Evolutionary conservation across 306 rosid genomes (phyloP).

Genomic region (Inga oerstediana): DNA sequence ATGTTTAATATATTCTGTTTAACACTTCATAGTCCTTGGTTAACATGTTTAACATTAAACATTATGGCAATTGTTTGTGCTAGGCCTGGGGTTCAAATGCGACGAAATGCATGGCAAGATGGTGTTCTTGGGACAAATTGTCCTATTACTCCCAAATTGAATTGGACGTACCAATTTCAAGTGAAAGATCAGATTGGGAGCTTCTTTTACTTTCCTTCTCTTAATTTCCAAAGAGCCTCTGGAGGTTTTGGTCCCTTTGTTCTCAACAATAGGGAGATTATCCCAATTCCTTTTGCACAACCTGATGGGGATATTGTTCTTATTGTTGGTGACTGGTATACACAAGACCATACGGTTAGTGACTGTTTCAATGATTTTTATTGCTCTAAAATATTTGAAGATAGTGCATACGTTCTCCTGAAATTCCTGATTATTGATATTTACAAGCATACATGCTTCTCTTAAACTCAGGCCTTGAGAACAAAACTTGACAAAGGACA

Average conservation of each 20-base stretch:
- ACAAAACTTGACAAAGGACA: background rate
- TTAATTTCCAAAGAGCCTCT: conserved; percentile 59
- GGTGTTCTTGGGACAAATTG: conserved; percentile 64
- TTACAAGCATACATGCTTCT: background rate
- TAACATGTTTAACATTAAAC: background rate
- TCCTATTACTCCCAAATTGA: conserved; percentile 63
- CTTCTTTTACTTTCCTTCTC: conserved; percentile 65
- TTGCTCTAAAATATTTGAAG: background rate
- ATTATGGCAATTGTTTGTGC: conserved; percentile 19
- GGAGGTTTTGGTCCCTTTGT: conserved; percentile 59
- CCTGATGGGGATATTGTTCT: background rate
- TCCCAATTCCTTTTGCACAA: conserved; percentile 1
- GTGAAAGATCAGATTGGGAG: conserved; percentile 77
- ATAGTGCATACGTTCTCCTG: background rate
- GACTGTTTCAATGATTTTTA: background rate
- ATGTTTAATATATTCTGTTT: background rate
- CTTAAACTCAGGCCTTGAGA: conserved; percentile 10
- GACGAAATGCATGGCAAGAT: conserved; percentile 74
- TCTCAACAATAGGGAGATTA: background rate
- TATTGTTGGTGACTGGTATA: conserved; percentile 10
- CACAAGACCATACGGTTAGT: conserved; percentile 34
- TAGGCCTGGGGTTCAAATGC: conserved; percentile 88
- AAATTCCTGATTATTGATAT: background rate
- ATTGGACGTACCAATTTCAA: conserved; percentile 75
- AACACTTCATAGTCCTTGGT: background rate